Percentiles rank a stretch among this genome's conserved stretches.
Conservation (phyloP, 148 eudicot genomes). For the Vaccinium vitisidaea region DNA sequence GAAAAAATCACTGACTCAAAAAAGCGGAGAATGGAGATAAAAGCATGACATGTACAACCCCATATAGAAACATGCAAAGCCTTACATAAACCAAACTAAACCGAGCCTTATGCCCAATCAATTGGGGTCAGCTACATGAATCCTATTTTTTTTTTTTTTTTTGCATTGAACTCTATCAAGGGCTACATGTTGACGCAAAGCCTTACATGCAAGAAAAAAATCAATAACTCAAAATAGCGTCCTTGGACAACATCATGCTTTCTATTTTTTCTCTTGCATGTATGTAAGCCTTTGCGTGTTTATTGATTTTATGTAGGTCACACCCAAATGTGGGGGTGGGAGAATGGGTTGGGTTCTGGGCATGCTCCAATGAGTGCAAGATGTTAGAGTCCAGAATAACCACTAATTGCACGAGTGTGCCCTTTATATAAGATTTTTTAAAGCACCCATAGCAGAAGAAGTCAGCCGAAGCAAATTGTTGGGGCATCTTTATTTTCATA, state of each 20-base stretch:
- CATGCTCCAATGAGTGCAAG: background rate
- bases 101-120: too few relatives aligned
- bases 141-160: too few relatives aligned
- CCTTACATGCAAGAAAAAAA: background rate
- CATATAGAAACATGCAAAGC: background rate
- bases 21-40: background rate
- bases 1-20: background rate
- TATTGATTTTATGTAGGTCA: background rate
- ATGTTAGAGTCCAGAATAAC: background rate
- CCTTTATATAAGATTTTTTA: background rate
- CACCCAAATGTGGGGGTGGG: background rate
- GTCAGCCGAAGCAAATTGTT: background rate
- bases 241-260: too few relatives aligned
- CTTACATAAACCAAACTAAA: background rate
- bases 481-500: background rate
- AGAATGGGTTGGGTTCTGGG: background rate
- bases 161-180: too few relatives aligned
- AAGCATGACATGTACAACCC: background rate
- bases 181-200: background rate
- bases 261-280: too few relatives aligned
- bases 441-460: background rate
- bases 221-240: too few relatives aligned
- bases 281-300: too few relatives aligned
- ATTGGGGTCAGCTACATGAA: too few relatives aligned
- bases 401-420: background rate